Conservation (phyloP, 169 alveolate species). For the Theileria orientalis region DNA sequence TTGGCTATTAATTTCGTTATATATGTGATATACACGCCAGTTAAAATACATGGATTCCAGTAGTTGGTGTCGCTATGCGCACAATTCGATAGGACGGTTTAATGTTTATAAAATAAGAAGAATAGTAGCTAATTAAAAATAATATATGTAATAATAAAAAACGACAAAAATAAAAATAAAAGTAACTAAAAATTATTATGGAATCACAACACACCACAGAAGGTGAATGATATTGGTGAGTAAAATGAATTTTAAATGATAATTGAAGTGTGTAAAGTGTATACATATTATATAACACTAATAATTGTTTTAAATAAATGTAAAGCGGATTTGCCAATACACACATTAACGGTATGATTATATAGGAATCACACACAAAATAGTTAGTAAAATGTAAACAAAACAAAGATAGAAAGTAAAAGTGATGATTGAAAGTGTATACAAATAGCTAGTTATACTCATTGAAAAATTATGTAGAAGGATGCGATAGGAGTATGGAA, state of each 20-base stretch:
- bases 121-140: too few relatives aligned
- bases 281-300: neutral
- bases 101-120: too few relatives aligned
- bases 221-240: too few relatives aligned
- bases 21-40: too few relatives aligned
- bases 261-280: conserved; percentile 3
- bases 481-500: conserved; percentile 61
- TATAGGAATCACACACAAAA: neutral
- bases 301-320: neutral
- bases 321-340: conserved; percentile 2
- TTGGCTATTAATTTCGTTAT: too few relatives aligned
- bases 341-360: conserved; percentile 5
- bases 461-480: conserved; percentile 26
- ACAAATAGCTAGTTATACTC: neutral
- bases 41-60: too few relatives aligned
- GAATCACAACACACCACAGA: too few relatives aligned
- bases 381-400: neutral
- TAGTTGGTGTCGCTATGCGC: too few relatives aligned
- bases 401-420: neutral
- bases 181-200: too few relatives aligned
- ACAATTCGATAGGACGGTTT: too few relatives aligned
- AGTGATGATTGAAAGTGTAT: neutral
- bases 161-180: too few relatives aligned
- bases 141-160: too few relatives aligned
- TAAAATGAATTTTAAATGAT: neutral